phyloP scores from a whole-genome alignment of 192 early-diverging fungal genomes.

The Coemansia erecta region DNA sequence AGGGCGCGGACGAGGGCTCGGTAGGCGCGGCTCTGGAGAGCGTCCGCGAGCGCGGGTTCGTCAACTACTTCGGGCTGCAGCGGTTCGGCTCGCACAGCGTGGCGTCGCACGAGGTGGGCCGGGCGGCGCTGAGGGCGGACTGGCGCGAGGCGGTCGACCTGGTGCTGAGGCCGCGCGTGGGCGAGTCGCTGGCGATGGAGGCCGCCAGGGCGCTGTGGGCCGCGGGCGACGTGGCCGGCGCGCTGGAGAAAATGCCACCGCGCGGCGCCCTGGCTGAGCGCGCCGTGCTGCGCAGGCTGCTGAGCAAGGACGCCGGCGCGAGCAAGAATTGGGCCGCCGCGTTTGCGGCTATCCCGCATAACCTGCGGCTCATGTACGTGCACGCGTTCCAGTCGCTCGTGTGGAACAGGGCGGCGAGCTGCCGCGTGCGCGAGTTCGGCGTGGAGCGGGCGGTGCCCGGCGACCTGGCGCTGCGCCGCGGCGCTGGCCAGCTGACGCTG shows the following conservation, averaged over 20 bases:
- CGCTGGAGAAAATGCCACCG: constrained; percentile 66
- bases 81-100: constrained; percentile 88
- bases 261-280: constrained; percentile 67
- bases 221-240: constrained; percentile 59
- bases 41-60: constrained; percentile 74
- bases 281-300: constrained; percentile 62
- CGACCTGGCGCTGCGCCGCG: constrained; percentile 67
- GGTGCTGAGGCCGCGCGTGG: constrained; percentile 78
- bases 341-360: constrained; percentile 72
- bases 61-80: constrained; percentile 99
- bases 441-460: constrained; percentile 65
- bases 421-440: constrained; percentile 71
- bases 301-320: constrained; percentile 36
- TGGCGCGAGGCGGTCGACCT: constrained; percentile 75
- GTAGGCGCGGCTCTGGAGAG: constrained; percentile 63
- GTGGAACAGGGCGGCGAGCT: constrained; percentile 86
- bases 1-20: constrained; percentile 50
- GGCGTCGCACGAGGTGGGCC: constrained; percentile 78
- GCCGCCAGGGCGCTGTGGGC: constrained; percentile 71
- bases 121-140: constrained; percentile 66
- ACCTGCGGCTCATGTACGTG: constrained; percentile 87
- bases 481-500: no score
- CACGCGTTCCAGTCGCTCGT: constrained; percentile 95
- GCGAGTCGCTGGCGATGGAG: constrained; percentile 63
- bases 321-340: constrained; percentile 62